Evolutionary conservation across 2,329 filamentous ascomycete genomes (phyloP), one percentile per base, ranked within the genome.

Genomic region (Aspergillus jensenii): DNA sequence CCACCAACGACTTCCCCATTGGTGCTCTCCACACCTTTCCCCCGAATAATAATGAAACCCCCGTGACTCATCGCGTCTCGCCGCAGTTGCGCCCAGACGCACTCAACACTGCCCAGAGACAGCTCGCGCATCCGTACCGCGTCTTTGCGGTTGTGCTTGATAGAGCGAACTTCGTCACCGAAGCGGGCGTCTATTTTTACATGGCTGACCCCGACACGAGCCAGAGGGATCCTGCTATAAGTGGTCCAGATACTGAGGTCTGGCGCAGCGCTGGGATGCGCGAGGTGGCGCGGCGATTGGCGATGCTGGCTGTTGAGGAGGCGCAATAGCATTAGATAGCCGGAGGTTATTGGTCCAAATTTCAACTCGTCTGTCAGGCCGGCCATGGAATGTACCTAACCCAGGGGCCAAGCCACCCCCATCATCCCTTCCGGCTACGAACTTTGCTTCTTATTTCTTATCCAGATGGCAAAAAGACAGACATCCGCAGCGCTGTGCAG

Each of bases 91-190:
- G 23, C n/a, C 27, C 53, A 4, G 37, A 53, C 47, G 37, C 47
- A 12, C 25, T 55, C 15, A 21, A 15, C 31, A 43, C 25, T 14
- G 53, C 47, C 15, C 11, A 55, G 44, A 41, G 41, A 14, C 27
- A n/a, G 43, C 21, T 48, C 33, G 6, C 11, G 4, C 12, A 41
- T 15, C 40, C 44, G 47, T 63, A n/a, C 48, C 21, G 54, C 19
- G 41, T 48, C 21, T 63, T 62, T 46, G 55, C 62, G 19, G 57
- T 62, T 39, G 60, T 61, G 23, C 55, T 64, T 19, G 60, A 61
- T 37, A 37, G 59, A 17, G 41, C 52, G n/a, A 57, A 44, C 3
- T 64, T 62, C 55, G 56, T 61, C 41, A 49, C 44, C 9, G 60
- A 64, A 39, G 21, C 41, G 14, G 62, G 62, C 3, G 55, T 64